A percentile compares a stretch with the other conserved stretches of the same genome.
These are phyloP conservation scores for Hypoxylon sp. DNA, from an alignment of 2,329 filamentous ascomycete genomes.

Conservation along the genomic window DNA sequence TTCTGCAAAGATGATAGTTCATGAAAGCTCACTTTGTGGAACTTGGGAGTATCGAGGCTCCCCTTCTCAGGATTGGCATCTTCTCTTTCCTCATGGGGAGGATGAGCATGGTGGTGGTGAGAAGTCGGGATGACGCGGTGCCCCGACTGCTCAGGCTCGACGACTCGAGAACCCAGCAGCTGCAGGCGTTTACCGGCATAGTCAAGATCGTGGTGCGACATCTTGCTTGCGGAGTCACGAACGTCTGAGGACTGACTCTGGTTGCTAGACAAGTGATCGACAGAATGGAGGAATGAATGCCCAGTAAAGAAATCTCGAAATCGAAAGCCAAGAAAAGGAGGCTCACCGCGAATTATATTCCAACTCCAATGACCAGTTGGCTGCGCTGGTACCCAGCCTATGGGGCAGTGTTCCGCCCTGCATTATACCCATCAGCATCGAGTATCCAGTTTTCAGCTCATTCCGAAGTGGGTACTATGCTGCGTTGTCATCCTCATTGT, in stretches of 20 bases:
- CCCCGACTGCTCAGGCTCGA: slow-evolving; percentile 36
- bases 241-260: slow-evolving; percentile 2
- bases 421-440: slow-evolving; percentile 26
- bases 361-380: slow-evolving; percentile 20
- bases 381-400: slow-evolving; percentile 35
- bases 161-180: slow-evolving; percentile 45
- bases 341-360: slow-evolving; percentile 43
- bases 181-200: slow-evolving; percentile 47
- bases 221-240: slow-evolving; percentile 16
- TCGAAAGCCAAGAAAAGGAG: slow-evolving; percentile 39
- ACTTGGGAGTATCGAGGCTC: slow-evolving; percentile 36
- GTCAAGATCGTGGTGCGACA: slow-evolving; percentile 44
- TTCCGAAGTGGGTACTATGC: slow-evolving; percentile 38
- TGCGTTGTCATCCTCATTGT: slow-evolving; percentile 40
- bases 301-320: slow-evolving; percentile 19
- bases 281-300: slow-evolving; percentile 10
- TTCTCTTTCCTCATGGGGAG: slow-evolving; percentile 19
- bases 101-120: slow-evolving; percentile 35
- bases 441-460: slow-evolving; percentile 30
- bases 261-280: slow-evolving; percentile 21
- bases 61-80: slow-evolving; percentile 17
- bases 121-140: slow-evolving; percentile 35
- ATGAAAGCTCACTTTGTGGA: slow-evolving; percentile 42
- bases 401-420: slow-evolving; percentile 37
- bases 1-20: neutral